Conservation (phyloP, 2,329 filamentous ascomycete genomes). For the Diplodia mutila region DNA sequence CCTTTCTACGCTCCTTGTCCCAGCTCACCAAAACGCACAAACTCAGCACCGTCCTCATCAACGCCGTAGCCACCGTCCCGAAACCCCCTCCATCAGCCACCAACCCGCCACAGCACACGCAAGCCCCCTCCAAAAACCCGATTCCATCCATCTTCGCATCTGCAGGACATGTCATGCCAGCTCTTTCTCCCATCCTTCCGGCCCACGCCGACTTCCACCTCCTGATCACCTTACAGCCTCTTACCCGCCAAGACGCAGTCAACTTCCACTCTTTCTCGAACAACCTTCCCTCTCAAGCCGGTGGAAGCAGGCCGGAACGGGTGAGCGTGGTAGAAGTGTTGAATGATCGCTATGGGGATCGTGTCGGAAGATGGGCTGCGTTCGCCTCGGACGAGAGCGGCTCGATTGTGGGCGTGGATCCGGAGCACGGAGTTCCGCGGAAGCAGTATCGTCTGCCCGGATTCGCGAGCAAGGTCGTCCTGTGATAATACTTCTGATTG, state of each 20-base stretch:
- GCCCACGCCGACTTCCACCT: conserved; percentile 46
- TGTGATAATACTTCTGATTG: background rate
- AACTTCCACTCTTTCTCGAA: conserved; percentile 33
- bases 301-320: conserved; percentile 29
- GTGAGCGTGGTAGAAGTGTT: conserved; percentile 50
- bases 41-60: conserved; percentile 48
- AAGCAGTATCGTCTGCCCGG: conserved; percentile 9
- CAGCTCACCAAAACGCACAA: conserved; percentile 43
- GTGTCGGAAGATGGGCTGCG: conserved; percentile 45
- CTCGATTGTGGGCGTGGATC: background rate
- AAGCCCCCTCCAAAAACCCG: conserved; percentile 23
- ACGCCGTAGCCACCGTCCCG: conserved; percentile 34
- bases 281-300: background rate
- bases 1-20: conserved; percentile 47
- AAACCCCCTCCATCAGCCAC: background rate
- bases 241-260: conserved; percentile 40
- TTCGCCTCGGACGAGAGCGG: background rate
- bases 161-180: conserved; percentile 37
- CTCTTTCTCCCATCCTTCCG: conserved; percentile 42
- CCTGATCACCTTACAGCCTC: conserved; percentile 46
- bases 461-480: background rate
- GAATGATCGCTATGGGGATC: conserved; percentile 43
- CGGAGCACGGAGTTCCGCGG: background rate
- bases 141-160: conserved; percentile 48
- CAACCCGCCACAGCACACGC: conserved; percentile 15